These are phyloP conservation scores for Cicer cuneatum DNA, from an alignment of 306 rosid species.

Conservation along the genomic window DNA sequence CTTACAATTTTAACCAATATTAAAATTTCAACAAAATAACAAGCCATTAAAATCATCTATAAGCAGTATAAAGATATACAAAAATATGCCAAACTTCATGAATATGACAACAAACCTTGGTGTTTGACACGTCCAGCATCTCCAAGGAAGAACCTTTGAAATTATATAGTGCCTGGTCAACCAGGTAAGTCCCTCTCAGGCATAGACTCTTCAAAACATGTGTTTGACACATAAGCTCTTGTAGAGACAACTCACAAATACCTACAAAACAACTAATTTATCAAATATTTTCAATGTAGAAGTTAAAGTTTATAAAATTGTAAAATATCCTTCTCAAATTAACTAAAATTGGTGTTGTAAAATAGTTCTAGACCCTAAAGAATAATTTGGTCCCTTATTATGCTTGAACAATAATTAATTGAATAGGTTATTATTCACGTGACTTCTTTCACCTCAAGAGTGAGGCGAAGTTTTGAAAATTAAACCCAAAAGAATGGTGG, in stretches of 20 bases:
- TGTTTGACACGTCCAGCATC: conserved; percentile 80
- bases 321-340: conserved; percentile 34
- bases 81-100: conserved; percentile 35
- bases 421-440: not conserved
- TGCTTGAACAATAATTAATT: conserved; percentile 29
- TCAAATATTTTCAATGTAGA: conserved; percentile 29
- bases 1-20: conserved; percentile 27
- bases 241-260: conserved; percentile 58
- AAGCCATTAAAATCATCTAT: conserved; percentile 30
- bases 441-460: conserved; percentile 31
- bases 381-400: conserved; percentile 14
- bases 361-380: conserved; percentile 36
- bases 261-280: conserved; percentile 51
- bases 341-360: conserved; percentile 9
- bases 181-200: conserved; percentile 66
- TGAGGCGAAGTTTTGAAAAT: conserved; percentile 30
- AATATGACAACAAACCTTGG: conserved; percentile 63
- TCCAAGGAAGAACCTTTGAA: conserved; percentile 75
- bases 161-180: conserved; percentile 64
- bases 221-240: conserved; percentile 66
- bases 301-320: conserved; percentile 28
- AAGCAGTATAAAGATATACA: conserved; percentile 11
- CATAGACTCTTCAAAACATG: conserved; percentile 71
- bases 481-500: conserved; percentile 12
- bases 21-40: conserved; percentile 35